Percentiles rank a stretch among this genome's conserved stretches.
Conservation (phyloP, 352 stramenopile genomes). For the Phytophthora colocasiae region DNA sequence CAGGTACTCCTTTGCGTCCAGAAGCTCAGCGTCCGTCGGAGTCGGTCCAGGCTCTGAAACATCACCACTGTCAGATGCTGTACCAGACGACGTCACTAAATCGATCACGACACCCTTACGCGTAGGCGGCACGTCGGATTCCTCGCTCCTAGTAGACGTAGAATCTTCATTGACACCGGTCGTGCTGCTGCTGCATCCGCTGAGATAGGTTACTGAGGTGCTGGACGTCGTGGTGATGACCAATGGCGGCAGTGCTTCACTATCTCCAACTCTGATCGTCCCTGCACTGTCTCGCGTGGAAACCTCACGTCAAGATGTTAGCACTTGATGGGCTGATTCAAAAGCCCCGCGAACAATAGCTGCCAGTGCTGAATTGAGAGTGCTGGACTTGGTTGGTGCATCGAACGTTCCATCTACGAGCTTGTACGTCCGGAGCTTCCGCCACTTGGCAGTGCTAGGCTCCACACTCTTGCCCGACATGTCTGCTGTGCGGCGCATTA, state of each 20-base stretch:
- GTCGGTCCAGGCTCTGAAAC: background rate
- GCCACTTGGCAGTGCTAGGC: background rate
- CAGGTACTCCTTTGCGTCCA: conserved; percentile 1
- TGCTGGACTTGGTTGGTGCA: background rate
- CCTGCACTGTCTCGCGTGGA: background rate
- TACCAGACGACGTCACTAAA: background rate
- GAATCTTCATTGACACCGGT: too few species aligned
- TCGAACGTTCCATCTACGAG: background rate
- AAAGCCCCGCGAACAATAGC: background rate
- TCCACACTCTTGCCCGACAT: background rate
- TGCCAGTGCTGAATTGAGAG: background rate
- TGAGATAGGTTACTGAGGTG: background rate
- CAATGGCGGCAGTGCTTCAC: background rate
- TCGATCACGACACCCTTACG: too few species aligned
- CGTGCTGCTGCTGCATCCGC: too few species aligned
- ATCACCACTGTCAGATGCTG: background rate
- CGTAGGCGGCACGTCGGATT: too few species aligned
- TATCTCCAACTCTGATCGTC: background rate
- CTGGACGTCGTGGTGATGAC: background rate
- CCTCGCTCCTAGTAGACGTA: too few species aligned
- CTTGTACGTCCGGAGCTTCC: conserved; percentile 1
- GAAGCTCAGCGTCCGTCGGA: background rate
- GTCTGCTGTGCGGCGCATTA: background rate
- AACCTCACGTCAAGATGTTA: background rate
- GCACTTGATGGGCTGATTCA: background rate